A percentile compares a stretch with the other conserved stretches of the same genome.
phyloP scores from a whole-genome alignment of 805 yeast species.

The Starmerella potacharoeniae region DNA sequence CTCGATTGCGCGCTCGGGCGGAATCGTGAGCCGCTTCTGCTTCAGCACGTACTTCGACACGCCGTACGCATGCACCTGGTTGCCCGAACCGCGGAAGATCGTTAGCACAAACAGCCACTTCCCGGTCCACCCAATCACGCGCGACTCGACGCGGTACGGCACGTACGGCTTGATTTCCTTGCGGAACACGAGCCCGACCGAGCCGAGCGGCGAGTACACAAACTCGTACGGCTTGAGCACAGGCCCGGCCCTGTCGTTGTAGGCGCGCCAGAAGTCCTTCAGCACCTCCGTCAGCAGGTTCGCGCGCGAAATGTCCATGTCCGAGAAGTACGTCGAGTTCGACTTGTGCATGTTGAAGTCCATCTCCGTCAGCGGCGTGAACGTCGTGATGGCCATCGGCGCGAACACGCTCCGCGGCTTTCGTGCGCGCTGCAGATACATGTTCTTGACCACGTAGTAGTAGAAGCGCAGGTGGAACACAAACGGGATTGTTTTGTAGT shows the following conservation, averaged over 20 bases:
- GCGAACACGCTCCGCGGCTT: slow-evolving; percentile 7
- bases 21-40: slow-evolving; percentile 60
- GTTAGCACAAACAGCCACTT: slow-evolving; percentile 74
- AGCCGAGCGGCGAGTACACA: slow-evolving; percentile 70
- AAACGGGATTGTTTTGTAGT: slow-evolving; percentile 57
- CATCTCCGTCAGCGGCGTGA: slow-evolving; percentile 66
- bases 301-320: slow-evolving; percentile 68
- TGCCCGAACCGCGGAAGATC: slow-evolving; percentile 37
- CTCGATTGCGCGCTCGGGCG: slow-evolving; percentile 49
- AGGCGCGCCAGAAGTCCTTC: slow-evolving; percentile 42
- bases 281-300: slow-evolving; percentile 47
- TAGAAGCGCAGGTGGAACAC: slow-evolving; percentile 58
- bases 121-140: slow-evolving; percentile 69
- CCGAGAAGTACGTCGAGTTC: slow-evolving; percentile 73
- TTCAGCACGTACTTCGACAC: slow-evolving; percentile 76
- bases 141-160: slow-evolving; percentile 42
- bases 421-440: slow-evolving; percentile 1
- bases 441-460: slow-evolving; percentile 30
- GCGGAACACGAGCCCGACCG: slow-evolving; percentile 54
- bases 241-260: slow-evolving; percentile 28
- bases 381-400: slow-evolving; percentile 31
- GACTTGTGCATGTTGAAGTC: slow-evolving; percentile 82
- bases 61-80: slow-evolving; percentile 41
- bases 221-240: slow-evolving; percentile 26
- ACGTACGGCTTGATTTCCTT: slow-evolving; percentile 63